phyloP scores from a whole-genome alignment of 2,329 filamentous ascomycete species.

The Ceratocystis albifundus region DNA sequence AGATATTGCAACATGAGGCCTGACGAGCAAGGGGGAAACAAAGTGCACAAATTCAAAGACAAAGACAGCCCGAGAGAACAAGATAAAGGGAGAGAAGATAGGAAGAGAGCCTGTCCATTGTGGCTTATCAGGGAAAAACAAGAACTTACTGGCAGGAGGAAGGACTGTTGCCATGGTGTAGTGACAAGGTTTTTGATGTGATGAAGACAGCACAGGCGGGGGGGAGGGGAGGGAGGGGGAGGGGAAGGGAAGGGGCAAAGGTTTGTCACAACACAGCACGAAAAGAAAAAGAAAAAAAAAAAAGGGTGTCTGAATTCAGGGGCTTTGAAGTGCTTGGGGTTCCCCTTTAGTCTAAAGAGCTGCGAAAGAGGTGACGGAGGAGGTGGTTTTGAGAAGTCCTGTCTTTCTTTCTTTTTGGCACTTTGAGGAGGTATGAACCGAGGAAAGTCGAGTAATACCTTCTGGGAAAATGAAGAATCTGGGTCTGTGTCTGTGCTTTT shows the following conservation, averaged over 20 bases:
- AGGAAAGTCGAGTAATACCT: too few species aligned
- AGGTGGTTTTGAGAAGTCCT: neutral
- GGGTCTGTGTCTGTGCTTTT: neutral
- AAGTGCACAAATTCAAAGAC: conserved; percentile 3
- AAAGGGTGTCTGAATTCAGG: neutral
- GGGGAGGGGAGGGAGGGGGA: too few species aligned
- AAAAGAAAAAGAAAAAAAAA: neutral
- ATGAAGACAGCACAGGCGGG: neutral
- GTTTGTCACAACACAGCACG: neutral
- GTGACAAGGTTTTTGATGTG: conserved; percentile 2
- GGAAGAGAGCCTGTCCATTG: too few species aligned
- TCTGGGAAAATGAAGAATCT: neutral
- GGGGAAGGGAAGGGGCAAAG: too few species aligned
- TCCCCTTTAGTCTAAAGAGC: neutral
- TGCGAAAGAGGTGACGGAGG: neutral
- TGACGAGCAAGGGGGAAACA: neutral
- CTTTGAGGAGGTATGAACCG: too few species aligned
- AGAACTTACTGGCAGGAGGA: conserved; percentile 15
- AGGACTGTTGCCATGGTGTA: conserved; percentile 23
- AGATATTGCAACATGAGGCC: neutral
- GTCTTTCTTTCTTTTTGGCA: neutral
- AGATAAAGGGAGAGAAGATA: neutral
- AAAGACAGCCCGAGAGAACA: conserved; percentile 4
- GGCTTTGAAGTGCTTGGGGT: neutral
- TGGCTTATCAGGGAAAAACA: neutral